Conservation (phyloP, 805 yeast species). For the Kluyveromyces wickerhamii region DNA sequence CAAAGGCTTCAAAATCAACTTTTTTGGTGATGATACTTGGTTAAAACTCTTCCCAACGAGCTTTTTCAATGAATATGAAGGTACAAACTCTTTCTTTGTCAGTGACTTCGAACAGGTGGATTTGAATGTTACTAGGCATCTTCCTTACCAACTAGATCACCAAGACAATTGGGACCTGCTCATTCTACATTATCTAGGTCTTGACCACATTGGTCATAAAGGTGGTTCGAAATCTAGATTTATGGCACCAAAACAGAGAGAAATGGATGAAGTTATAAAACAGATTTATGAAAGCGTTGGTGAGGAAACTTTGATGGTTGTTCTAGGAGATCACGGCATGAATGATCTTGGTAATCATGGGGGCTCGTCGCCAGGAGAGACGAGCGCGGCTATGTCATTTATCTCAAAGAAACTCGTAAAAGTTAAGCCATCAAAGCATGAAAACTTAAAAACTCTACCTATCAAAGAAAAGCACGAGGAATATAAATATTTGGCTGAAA, state of each 20-base stretch:
- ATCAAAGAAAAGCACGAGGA: slow-evolving; percentile 28
- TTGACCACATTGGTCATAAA: slow-evolving; percentile 97
- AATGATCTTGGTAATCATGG: slow-evolving; percentile 95
- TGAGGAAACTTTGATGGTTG: slow-evolving; percentile 55
- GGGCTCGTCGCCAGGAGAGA: slow-evolving; percentile 88
- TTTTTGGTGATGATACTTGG: slow-evolving; percentile 99
- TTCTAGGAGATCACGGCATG: slow-evolving; percentile 96
- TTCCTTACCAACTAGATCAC: slow-evolving; percentile 46
- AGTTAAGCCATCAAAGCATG: slow-evolving; percentile 14
- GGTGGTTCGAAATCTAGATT: slow-evolving; percentile 80
- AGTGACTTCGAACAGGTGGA: slow-evolving; percentile 94
- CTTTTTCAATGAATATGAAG: slow-evolving; percentile 60
- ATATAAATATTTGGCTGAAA: slow-evolving; percentile 47
- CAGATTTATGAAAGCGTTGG: slow-evolving; percentile 40
- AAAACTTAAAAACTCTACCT: slow-evolving; percentile 13
- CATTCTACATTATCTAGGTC: slow-evolving; percentile 83
- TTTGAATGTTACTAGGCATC: slow-evolving; percentile 82
- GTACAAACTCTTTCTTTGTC: slow-evolving; percentile 90
- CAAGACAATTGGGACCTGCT: slow-evolving; percentile 67
- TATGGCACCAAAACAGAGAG: slow-evolving; percentile 76
- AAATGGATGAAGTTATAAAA: slow-evolving; percentile 69
- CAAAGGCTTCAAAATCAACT: slow-evolving; percentile 43
- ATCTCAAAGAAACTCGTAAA: slow-evolving; percentile 51
- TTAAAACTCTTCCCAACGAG: slow-evolving; percentile 68
- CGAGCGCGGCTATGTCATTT: slow-evolving; percentile 73